Base-by-base conservation (phyloP, 2,329 filamentous ascomycete genomes). In the Ophiostoma populinum region DNA sequence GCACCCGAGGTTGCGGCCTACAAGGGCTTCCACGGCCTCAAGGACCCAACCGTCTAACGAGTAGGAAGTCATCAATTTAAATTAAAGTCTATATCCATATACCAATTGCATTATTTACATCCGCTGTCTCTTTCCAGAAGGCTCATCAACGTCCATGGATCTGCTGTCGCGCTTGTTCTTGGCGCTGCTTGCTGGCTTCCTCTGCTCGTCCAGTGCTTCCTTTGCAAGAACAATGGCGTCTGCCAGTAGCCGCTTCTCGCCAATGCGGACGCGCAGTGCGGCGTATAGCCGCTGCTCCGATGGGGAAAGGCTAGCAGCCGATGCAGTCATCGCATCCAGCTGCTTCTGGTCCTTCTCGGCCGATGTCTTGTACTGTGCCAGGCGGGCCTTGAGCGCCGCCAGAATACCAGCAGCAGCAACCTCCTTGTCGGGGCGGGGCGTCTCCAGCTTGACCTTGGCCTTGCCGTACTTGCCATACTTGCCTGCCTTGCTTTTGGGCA, bases 361-460 rank as follows among this genome's bases (percentile, higher is more conserved):
- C 0, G 45, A 45, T 1, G 53, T 55, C 4, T 37, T 35, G 35
- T 54, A 56, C 32, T 49, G 43, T 4, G 29, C 36, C 22, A 47
- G 40, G 9, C 51, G 37, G 4, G 43, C 44, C 7, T 40, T 36
- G 7, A 55, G 27, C 10, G 50, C 53, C 0, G 54, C 35, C 1
- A 40, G 31, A 1, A 68, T 51, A 13, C 59, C 55, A 5, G 52
- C 50, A 13, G 58, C 46, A 8, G 57, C 55, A 5, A 66, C 49
- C 42, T 62, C 34, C 15, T 40, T 42, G 2, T 42, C 42, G 4
- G 36, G 13, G 13, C 32, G 34, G 10, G 31, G 29, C 15, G 13
- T 20, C 13, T 21, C 15, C 8, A 24, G 5, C 17, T 34, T 31
- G 13, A 8, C 25, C 11, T 26, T 24, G n/a, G n/a, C 17, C 19